phyloP scores from a whole-genome alignment of 805 yeast species.

The Lachancea waltii region DNA sequence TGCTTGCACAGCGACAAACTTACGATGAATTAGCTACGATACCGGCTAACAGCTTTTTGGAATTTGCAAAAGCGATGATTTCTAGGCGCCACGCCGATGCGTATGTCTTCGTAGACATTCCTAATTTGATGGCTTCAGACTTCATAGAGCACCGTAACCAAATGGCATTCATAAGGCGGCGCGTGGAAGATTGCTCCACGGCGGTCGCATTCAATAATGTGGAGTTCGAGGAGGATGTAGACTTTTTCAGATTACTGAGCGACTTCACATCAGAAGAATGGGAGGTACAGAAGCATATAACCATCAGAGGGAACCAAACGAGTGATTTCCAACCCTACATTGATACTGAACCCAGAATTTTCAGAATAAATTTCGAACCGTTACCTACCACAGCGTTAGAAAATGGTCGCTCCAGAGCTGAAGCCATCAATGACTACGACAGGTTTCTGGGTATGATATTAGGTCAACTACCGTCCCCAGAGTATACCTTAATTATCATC shows the following conservation, averaged over 20 bases:
- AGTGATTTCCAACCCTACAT: slow-evolving; percentile 50
- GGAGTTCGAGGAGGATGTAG: slow-evolving; percentile 20
- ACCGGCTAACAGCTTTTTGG: slow-evolving; percentile 26
- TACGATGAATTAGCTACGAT: slow-evolving; percentile 13
- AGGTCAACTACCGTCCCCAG: slow-evolving; percentile 72
- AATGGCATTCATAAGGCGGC: slow-evolving; percentile 46
- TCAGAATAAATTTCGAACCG: slow-evolving; percentile 51
- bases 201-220: slow-evolving; percentile 52
- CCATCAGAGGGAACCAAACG: slow-evolving; percentile 31
- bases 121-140: slow-evolving; percentile 46
- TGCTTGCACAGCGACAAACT: slow-evolving; percentile 17
- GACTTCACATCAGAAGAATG: slow-evolving; percentile 20
- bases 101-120: slow-evolving; percentile 48
- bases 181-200: slow-evolving; percentile 53
- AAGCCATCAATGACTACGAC: slow-evolving; percentile 37
- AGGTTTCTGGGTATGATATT: slow-evolving; percentile 47
- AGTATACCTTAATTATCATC: slow-evolving; percentile 52
- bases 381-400: slow-evolving; percentile 31
- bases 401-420: slow-evolving; percentile 23
- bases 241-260: slow-evolving; percentile 18
- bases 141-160: slow-evolving; percentile 35
- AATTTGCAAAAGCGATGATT: slow-evolving; percentile 30
- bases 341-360: slow-evolving; percentile 57
- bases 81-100: slow-evolving; percentile 48
- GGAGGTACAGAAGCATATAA: slow-evolving; percentile 17